Evolutionary conservation across 495 filamentous ascomycete genomes (phyloP).

Genomic region (Aspergillus asperescens): DNA sequence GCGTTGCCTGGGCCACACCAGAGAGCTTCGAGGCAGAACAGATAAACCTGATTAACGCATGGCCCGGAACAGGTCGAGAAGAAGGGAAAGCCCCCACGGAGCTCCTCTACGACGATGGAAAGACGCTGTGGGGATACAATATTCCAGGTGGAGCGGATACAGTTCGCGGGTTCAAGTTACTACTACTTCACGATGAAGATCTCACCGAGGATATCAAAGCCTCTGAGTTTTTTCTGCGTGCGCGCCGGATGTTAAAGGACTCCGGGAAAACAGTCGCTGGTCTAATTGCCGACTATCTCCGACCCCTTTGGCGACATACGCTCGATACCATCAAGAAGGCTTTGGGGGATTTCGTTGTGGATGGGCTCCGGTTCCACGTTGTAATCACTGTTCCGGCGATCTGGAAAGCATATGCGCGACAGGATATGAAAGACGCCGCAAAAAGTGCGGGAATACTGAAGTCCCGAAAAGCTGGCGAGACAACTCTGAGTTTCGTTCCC

Average conservation of each 20-base stretch:
- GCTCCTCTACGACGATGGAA: conserved; percentile 3
- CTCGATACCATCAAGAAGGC: conserved; percentile 1
- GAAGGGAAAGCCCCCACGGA: conserved; percentile 10
- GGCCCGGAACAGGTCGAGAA: conserved; percentile 8
- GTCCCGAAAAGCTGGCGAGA: neutral
- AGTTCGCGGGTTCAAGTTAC: conserved; percentile 5
- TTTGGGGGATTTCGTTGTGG: conserved; percentile 3
- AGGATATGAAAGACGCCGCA: conserved; percentile 6
- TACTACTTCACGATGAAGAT: conserved; percentile 2
- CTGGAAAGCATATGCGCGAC: conserved; percentile 8
- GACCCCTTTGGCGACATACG: conserved; percentile 1
- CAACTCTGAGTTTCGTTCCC: conserved; percentile 5
- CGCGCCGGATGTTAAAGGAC: neutral
- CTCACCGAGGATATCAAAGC: neutral
- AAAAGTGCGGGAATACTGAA: conserved; percentile 1
- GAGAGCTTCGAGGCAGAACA: conserved; percentile 2
- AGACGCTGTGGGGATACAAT: conserved; percentile 3
- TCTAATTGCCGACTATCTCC: conserved; percentile 7
- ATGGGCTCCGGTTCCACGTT: conserved; percentile 6
- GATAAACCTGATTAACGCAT: conserved; percentile 5
- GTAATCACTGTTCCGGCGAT: conserved; percentile 10
- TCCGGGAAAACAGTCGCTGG: neutral
- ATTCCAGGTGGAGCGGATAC: conserved; percentile 7
- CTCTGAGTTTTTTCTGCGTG: conserved; percentile 5
- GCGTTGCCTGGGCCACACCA: conserved; percentile 8